Conservation (phyloP, 805 yeast genomes). For the Candida sanyiensis region DNA sequence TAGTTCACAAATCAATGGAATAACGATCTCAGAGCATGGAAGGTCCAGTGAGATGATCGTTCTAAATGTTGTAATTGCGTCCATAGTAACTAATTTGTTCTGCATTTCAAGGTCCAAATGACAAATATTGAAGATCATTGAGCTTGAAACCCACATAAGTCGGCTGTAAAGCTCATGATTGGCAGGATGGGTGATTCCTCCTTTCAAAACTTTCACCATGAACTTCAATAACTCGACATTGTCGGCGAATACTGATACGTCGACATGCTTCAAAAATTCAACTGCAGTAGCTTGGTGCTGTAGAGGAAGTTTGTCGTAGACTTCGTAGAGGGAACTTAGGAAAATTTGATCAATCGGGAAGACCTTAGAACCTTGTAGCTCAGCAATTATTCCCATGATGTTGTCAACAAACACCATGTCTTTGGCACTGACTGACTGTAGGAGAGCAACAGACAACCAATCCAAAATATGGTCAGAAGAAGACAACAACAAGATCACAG, state of each 20-base stretch:
- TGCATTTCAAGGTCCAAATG: slow-evolving; percentile 39
- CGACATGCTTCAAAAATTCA: slow-evolving; percentile 29
- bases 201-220: slow-evolving; percentile 25
- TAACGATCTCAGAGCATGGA: slow-evolving; percentile 41
- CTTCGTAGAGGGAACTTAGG: slow-evolving; percentile 39
- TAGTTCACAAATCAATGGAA: slow-evolving; percentile 44
- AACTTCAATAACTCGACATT: slow-evolving; percentile 35
- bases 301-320: slow-evolving; percentile 30
- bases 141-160: slow-evolving; percentile 36
- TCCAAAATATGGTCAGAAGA: slow-evolving; percentile 31
- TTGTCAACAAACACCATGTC: slow-evolving; percentile 23
- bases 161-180: slow-evolving; percentile 25
- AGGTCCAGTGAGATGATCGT: slow-evolving; percentile 33
- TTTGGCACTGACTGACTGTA: slow-evolving; percentile 22
- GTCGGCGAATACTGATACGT: slow-evolving; percentile 12
- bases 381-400: slow-evolving; percentile 30
- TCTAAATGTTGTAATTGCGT: slow-evolving; percentile 35
- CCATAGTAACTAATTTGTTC: slow-evolving; percentile 34
- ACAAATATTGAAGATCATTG: slow-evolving; percentile 41
- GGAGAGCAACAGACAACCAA: slow-evolving; percentile 37
- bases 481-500: slow-evolving; percentile 36
- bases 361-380: slow-evolving; percentile 33
- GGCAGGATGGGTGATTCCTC: not conserved
- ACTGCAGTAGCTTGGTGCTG: slow-evolving; percentile 33
- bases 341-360: slow-evolving; percentile 38